Percentiles rank a stretch among this genome's conserved stretches.
Conservation (phyloP, 129 eudicot genomes). For the Flaveria brownii region DNA sequence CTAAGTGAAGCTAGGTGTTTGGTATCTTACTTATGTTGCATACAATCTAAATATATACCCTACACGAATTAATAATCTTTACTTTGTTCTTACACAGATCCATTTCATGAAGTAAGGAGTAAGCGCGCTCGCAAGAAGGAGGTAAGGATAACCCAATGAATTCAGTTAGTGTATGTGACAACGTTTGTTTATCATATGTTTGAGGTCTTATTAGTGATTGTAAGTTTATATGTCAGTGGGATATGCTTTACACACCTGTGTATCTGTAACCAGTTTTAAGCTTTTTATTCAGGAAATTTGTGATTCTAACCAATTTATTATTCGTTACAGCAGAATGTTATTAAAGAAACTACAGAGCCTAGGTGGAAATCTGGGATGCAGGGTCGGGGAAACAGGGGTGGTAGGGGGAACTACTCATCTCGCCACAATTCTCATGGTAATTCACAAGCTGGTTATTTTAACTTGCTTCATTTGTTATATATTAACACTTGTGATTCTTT, state of each 20-base stretch:
- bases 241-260: neutral
- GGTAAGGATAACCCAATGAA: conserved; percentile 41
- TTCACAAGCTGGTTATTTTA: conserved; percentile 4
- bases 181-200: neutral
- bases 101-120: conserved; percentile 90
- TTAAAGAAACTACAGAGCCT: conserved; percentile 62
- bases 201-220: neutral
- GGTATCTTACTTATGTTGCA: no score
- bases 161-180: neutral
- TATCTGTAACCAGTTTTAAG: neutral
- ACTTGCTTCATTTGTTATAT: neutral
- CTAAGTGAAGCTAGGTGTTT: neutral
- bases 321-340: conserved; percentile 37
- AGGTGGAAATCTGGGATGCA: conserved; percentile 75
- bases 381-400: conserved; percentile 63
- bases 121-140: conserved; percentile 79
- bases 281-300: neutral
- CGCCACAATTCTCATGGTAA: conserved; percentile 63
- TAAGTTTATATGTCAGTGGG: neutral
- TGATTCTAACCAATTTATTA: neutral
- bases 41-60: neutral
- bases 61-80: conserved; percentile 7
- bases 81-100: conserved; percentile 51
- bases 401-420: conserved; percentile 59
- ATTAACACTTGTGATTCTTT: neutral